Evolutionary conservation across 108 stramenopile species (phyloP).

Genomic region (Bacterosira constricta): DNA sequence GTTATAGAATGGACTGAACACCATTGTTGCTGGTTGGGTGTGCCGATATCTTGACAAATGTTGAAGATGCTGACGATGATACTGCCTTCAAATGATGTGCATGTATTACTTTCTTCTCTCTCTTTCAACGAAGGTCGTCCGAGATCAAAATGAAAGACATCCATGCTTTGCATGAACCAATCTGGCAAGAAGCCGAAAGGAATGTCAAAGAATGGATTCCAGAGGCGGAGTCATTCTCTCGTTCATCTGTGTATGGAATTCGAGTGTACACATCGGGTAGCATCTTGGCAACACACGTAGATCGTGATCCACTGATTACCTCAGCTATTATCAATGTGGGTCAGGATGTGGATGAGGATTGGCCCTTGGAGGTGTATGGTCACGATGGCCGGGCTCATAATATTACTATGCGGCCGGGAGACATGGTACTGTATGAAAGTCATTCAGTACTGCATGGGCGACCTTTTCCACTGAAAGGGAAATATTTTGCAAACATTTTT

Average conservation of each 20-base stretch:
- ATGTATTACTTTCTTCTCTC: constrained; percentile 17
- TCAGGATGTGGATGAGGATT: constrained; percentile 86
- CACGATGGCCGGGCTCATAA: constrained; percentile 87
- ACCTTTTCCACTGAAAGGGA: constrained; percentile 86
- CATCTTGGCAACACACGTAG: constrained; percentile 84
- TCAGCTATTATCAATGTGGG: constrained; percentile 88
- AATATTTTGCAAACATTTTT: constrained; percentile 86
- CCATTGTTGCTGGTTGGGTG: too few relatives aligned
- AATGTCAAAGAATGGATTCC: constrained; percentile 63
- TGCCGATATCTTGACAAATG: too few relatives aligned
- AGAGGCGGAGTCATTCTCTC: constrained; percentile 24
- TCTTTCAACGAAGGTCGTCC: constrained; percentile 21
- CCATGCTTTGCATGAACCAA: constrained; percentile 14
- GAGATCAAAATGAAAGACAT: constrained; percentile 23
- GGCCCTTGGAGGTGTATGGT: constrained; percentile 86
- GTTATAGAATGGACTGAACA: constrained; percentile 11
- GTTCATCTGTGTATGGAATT: constrained; percentile 78
- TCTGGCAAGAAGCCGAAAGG: constrained; percentile 34
- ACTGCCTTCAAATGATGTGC: too few relatives aligned
- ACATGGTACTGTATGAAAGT: constrained; percentile 85
- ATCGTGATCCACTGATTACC: constrained; percentile 83
- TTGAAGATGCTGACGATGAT: too few relatives aligned
- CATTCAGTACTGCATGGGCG: constrained; percentile 89
- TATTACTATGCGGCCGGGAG: constrained; percentile 93
- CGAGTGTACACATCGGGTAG: constrained; percentile 70